Percentiles rank a stretch among this genome's conserved stretches.
phyloP scores from a whole-genome alignment of 139 green algal species.

The Chlorokybus atmophyticus region DNA sequence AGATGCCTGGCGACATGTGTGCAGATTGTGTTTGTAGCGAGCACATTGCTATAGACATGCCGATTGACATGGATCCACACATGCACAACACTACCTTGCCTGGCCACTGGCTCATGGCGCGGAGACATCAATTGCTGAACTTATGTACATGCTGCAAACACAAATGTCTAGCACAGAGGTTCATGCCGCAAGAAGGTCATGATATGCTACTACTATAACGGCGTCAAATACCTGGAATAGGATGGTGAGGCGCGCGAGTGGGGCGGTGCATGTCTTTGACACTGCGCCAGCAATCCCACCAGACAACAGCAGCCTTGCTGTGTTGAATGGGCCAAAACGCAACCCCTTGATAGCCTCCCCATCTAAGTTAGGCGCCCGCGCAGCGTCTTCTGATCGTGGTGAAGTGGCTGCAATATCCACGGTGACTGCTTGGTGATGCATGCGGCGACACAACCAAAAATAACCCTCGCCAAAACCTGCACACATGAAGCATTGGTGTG shows the following conservation, averaged over 20 bases:
- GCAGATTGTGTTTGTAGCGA: background rate
- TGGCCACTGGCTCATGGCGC: background rate
- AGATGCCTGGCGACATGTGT: background rate
- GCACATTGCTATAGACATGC: background rate
- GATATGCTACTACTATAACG: background rate
- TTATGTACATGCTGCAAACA: background rate
- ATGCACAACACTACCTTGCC: background rate
- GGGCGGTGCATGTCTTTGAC: conserved; percentile 74
- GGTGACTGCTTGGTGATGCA: too few relatives aligned
- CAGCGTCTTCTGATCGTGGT: too few relatives aligned
- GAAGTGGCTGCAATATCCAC: too few relatives aligned
- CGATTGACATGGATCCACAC: too few relatives aligned
- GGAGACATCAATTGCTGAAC: background rate
- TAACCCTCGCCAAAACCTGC: too few relatives aligned
- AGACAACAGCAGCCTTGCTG: conserved; percentile 34
- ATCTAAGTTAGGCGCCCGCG: too few relatives aligned
- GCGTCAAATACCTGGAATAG: conserved; percentile 70
- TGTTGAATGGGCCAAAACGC: conserved; percentile 27
- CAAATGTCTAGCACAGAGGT: background rate
- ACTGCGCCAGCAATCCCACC: conserved; percentile 78
- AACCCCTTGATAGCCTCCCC: background rate
- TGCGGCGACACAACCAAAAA: too few relatives aligned
- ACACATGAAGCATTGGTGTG: too few relatives aligned
- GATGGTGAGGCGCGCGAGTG: conserved; percentile 83
- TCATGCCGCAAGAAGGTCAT: background rate